These are phyloP conservation scores for Pseudogymnoascus sp. DNA, from an alignment of 2,329 filamentous ascomycete genomes.

Conservation along the genomic window DNA sequence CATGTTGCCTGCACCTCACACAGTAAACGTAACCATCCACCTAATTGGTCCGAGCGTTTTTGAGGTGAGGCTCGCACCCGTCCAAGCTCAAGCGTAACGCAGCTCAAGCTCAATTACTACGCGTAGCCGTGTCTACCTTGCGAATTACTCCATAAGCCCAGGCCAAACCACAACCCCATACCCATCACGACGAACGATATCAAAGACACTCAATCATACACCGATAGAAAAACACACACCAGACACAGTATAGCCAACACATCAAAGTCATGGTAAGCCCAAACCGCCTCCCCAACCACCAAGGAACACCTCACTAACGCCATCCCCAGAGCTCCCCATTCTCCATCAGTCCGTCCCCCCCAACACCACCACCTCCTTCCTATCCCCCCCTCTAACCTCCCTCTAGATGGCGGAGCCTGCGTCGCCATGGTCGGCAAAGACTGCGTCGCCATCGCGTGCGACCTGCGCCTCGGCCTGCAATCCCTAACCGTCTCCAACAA, in stretches of 20 bases:
- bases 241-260: slow-evolving; percentile 10
- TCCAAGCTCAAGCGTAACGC: slow-evolving; percentile 1
- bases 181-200: background rate
- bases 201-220: background rate
- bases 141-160: slow-evolving; percentile 9
- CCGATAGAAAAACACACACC: background rate
- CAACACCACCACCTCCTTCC: slow-evolving; percentile 12
- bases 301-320: slow-evolving; percentile 28
- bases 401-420: slow-evolving; percentile 74
- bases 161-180: slow-evolving; percentile 8
- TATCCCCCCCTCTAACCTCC: slow-evolving; percentile 17
- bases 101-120: slow-evolving; percentile 8
- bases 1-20: background rate
- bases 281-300: background rate
- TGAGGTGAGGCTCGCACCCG: background rate
- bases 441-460: slow-evolving; percentile 98
- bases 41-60: slow-evolving; percentile 8
- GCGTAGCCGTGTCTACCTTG: slow-evolving; percentile 26
- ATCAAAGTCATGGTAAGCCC: slow-evolving; percentile 21
- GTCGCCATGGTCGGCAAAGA: slow-evolving; percentile 99
- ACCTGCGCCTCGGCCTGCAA: slow-evolving; percentile 94
- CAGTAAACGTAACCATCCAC: background rate
- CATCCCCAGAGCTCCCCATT: slow-evolving; percentile 70
- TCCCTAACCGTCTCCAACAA: slow-evolving; percentile 97
- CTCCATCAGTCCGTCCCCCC: slow-evolving; percentile 70